Evolutionary conservation across 257 asterid genomes (phyloP), one percentile per base, ranked within the genome.

Genomic region (Petrea volubilis): DNA sequence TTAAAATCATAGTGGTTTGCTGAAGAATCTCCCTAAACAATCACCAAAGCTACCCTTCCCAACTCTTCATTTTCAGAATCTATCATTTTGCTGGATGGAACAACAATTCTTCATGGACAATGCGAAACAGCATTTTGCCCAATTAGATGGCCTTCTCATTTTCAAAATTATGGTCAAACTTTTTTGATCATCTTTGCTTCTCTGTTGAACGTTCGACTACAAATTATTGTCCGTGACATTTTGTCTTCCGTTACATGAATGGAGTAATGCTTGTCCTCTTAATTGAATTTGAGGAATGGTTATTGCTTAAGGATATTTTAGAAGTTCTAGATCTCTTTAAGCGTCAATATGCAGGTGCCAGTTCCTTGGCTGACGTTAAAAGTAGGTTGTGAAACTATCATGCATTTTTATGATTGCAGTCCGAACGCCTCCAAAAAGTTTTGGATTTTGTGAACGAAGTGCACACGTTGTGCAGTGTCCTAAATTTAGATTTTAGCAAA

Each of bases 391-490:
- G 28, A 36, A 46, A 61, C 63, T 44, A 58, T 13, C 24, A 15
- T 80, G 67, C 29, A 6, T 74, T 78, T 64, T 69, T 28, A 6
- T 65, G 24, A 28, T 78, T 72, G 81, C 86, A 94, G 99, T 85
- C 99, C 44, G 90, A 89, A 77, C 93, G 98, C 18, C 81, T 92
- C 73, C 86, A 88, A 69, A 94, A 82, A 75, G 89, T 95, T 51
- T 64, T 95, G 84, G 91, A 84, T 73, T 82, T 61, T 64, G 98
- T 92, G 56, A 92, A 88, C 44, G 98, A 95, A 78, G 95, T 88
- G 73, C 99, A 95, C 79, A 81, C 88, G 24, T 85, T 95, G 77
- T 84, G 96, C 65, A 77, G 89, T 60, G 90, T 91, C 52, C 88
- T 95, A 56, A 86, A 79, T 66, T 77, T 88, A 85, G 98, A 95